A percentile compares a stretch with the other conserved stretches of the same genome.
phyloP scores from a whole-genome alignment of 306 rosid genomes.

The Echinosophora koreensis region DNA sequence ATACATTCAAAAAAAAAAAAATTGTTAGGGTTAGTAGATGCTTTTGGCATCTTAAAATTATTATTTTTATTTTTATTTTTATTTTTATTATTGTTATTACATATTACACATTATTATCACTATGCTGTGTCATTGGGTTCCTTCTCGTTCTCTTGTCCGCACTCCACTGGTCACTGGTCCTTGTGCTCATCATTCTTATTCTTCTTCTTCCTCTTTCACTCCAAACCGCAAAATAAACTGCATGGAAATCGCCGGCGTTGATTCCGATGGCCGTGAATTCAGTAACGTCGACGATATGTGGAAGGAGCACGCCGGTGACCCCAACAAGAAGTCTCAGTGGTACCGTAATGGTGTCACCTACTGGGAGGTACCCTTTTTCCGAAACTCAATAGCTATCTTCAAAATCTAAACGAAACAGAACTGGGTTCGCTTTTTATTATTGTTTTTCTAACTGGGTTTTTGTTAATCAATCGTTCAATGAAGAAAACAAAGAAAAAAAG shows the following conservation, averaged over 20 bases:
- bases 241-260: constrained; percentile 78
- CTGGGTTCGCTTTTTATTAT: not conserved
- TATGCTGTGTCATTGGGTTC: not conserved
- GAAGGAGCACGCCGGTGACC: constrained; percentile 80
- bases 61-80: no score
- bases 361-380: constrained; percentile 67
- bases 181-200: not conserved
- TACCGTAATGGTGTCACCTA: constrained; percentile 86
- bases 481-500: no score
- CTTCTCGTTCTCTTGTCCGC: not conserved
- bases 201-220: constrained; percentile 13
- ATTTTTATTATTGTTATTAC: no score
- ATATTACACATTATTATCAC: no score
- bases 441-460: not conserved
- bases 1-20: no score
- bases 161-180: not conserved
- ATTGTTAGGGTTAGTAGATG: no score
- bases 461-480: no score
- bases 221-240: not conserved
- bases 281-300: constrained; percentile 85
- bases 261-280: constrained; percentile 79
- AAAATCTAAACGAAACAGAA: not conserved
- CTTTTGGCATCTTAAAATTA: no score
- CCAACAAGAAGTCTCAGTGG: constrained; percentile 75
- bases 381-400: not conserved